Evolutionary conservation across 1,284 basidiomycete species (phyloP), one percentile per base, ranked within the genome.

Genomic region (Puccinia polysora): DNA sequence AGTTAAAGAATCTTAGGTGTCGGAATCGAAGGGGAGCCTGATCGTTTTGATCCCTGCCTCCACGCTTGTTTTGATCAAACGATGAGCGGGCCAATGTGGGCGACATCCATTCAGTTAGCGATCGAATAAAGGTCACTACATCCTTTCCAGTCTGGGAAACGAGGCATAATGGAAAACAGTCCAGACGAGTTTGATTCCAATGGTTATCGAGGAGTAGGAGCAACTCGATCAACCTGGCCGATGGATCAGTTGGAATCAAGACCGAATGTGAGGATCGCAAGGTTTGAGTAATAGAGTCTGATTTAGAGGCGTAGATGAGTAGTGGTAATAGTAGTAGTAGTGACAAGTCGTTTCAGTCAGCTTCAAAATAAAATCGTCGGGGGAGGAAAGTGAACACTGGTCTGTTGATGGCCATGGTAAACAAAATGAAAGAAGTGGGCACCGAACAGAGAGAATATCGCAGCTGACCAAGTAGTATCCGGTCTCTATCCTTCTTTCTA

Each of bases 71-170:
- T 49, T 64, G 30, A 49, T 34, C 62, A 15, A 49, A 64, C 8
- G 62, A 50, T 64, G 62, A 64, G 25, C 43, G 40, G 47, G 45
- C 63, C 20, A 45, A 56, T 7, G n/a, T 73, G 74, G 96, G 88
- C 0, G 90, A 92, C 77, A 97, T 87, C 94, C 95, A 98, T 80
- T 97, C 96, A 86, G 97, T 95, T 87, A 98, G 89, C 83, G 91
- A 95, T 70, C 93, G 83, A 18, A 96, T 91, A 77, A 95, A 93
- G 1, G 90, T 89, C 45, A 97, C 82, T 87, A 97, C 95, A 80
- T 98, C 95, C 75, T 88, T 87, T 1, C 89, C 93, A 1, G 91
- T 95, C 38, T 88, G 85, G 73, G 90, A 91, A 53, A 98, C 85
- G 20, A 99, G 85, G 79, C 95, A 98, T 36, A 99, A 89, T 0